Evolutionary conservation across 371 early-diverging fungal species (phyloP).

Genomic region (Mucor indicus): DNA sequence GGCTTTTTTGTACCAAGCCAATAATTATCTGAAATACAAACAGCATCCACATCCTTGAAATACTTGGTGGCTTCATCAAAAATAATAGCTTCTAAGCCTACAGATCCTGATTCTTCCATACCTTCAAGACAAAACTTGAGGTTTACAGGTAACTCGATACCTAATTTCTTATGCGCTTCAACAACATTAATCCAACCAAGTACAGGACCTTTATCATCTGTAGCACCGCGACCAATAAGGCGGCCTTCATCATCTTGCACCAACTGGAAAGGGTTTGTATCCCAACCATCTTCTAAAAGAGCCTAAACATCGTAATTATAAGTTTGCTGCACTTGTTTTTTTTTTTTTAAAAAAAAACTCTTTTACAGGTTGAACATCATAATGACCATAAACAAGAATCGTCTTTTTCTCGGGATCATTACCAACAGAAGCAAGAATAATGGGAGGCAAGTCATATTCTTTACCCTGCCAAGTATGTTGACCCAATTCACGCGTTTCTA

Average conservation of each 20-base stretch:
- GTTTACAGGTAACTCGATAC: constrained; percentile 90
- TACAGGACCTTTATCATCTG: constrained; percentile 96
- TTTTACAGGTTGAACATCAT: constrained; percentile 90
- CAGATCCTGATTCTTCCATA: constrained; percentile 87
- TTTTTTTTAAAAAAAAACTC: not conserved
- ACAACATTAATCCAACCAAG: constrained; percentile 93
- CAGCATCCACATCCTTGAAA: constrained; percentile 88
- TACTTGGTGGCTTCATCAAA: constrained; percentile 77
- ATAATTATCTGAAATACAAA: constrained; percentile 96
- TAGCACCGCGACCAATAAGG: constrained; percentile 88
- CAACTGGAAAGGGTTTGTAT: constrained; percentile 87
- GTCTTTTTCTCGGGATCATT: constrained; percentile 91
- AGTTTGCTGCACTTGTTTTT: too few relatives aligned
- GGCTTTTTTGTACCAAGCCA: constrained; percentile 96
- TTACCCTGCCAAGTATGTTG: constrained; percentile 81
- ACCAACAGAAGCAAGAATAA: constrained; percentile 90
- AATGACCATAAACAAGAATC: constrained; percentile 92
- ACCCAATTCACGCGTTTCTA: constrained; percentile 74
- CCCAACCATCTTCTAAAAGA: constrained; percentile 94
- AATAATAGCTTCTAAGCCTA: constrained; percentile 92
- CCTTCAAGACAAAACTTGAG: constrained; percentile 96
- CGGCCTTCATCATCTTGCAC: constrained; percentile 81
- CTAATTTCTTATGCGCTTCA: constrained; percentile 88
- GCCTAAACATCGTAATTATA: constrained; percentile 51
- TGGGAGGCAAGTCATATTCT: constrained; percentile 82